These are phyloP conservation scores for Aspergillus indologenus DNA, from an alignment of 495 filamentous ascomycete species.

Conservation along the genomic window DNA sequence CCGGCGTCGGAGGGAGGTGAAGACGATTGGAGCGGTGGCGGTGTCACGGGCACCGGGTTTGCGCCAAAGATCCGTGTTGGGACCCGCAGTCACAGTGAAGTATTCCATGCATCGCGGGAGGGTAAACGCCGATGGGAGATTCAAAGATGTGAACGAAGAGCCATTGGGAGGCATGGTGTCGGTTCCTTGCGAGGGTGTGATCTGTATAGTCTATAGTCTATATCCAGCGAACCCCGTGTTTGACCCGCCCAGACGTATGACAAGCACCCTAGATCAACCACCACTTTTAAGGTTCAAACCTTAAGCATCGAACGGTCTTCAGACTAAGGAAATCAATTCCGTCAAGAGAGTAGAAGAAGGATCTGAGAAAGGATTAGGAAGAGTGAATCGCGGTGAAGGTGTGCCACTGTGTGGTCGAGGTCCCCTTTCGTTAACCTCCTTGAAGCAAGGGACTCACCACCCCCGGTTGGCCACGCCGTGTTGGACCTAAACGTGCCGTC, in stretches of 20 bases:
- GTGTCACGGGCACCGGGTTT: conserved; percentile 55
- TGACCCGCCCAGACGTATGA: background rate
- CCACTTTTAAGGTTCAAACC: conserved; percentile 9
- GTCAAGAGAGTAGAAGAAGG: background rate
- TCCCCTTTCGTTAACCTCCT: conserved; percentile 5
- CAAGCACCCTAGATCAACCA: background rate
- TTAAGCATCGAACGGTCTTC: background rate
- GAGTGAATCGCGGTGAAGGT: conserved; percentile 4
- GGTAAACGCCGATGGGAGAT: conserved; percentile 43
- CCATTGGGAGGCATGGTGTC: conserved; percentile 48
- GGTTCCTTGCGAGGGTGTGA: background rate
- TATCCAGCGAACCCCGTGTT: background rate
- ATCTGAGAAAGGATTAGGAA: conserved; percentile 10
- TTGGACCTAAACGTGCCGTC: conserved; percentile 7
- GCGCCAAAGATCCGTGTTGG: conserved; percentile 53
- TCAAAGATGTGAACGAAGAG: conserved; percentile 51
- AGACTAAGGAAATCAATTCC: background rate
- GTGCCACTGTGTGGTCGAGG: conserved; percentile 7
- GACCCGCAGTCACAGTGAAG: conserved; percentile 54
- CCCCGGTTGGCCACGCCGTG: background rate
- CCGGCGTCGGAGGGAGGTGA: conserved; percentile 50
- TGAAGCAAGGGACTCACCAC: conserved; percentile 17
- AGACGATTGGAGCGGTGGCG: conserved; percentile 56
- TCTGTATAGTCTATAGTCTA: background rate
- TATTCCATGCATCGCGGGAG: conserved; percentile 56